These are phyloP conservation scores for Aspergillus mulundensis DNA, from an alignment of 495 filamentous ascomycete species.

Conservation along the genomic window DNA sequence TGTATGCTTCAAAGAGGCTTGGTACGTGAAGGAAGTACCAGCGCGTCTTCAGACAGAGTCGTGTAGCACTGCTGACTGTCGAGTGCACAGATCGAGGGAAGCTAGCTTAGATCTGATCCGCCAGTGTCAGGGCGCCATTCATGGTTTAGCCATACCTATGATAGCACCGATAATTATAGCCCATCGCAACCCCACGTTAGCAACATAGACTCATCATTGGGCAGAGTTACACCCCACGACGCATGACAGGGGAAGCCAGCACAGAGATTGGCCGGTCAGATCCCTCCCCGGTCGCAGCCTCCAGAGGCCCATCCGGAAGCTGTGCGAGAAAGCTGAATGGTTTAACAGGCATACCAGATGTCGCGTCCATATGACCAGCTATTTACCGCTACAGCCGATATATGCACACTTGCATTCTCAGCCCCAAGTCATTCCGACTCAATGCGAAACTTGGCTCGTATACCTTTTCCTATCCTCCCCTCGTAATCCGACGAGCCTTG, in stretches of 20 bases:
- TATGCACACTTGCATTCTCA: neutral
- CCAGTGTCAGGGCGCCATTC: neutral
- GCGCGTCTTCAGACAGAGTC: neutral
- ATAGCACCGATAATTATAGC: constrained; percentile 7
- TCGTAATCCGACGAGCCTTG: neutral
- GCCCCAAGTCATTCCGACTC: neutral
- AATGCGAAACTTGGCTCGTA: neutral
- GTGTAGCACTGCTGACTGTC: too few relatives aligned
- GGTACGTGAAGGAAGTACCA: neutral
- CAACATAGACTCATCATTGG: constrained; percentile 3
- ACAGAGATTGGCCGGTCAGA: neutral
- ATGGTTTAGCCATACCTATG: neutral
- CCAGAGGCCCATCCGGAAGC: constrained; percentile 1
- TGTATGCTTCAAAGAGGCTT: too few relatives aligned
- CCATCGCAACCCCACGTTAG: constrained; percentile 13
- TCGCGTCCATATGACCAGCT: neutral
- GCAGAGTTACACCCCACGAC: constrained; percentile 2
- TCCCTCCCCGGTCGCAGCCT: constrained; percentile 7
- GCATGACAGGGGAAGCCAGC: constrained; percentile 10
- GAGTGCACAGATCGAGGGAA: neutral
- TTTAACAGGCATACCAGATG: constrained; percentile 3
- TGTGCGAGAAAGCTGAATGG: neutral
- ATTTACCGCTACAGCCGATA: neutral
- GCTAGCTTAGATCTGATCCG: neutral
- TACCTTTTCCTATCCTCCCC: neutral